Percentiles rank a stretch among this genome's conserved stretches.
These are phyloP conservation scores for Sistotremastrum niveocremeum DNA, from an alignment of 768 basidiomycete genomes.

Conservation along the genomic window DNA sequence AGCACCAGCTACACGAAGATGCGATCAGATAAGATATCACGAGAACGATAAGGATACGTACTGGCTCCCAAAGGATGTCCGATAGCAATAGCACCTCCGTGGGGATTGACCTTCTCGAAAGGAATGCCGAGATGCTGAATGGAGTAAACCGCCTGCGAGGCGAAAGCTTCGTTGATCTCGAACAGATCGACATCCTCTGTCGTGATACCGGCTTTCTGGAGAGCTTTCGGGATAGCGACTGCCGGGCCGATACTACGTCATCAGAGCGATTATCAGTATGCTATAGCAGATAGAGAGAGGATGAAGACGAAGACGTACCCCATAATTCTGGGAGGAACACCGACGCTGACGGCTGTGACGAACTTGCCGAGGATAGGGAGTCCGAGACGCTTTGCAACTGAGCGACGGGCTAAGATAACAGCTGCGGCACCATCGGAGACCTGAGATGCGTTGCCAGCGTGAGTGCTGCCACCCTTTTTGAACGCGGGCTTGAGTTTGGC, in stretches of 20 bases:
- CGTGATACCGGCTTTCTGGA: slow-evolving; percentile 52
- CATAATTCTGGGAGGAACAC: slow-evolving; percentile 75
- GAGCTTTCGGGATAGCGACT: slow-evolving; percentile 68
- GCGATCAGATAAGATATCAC: slow-evolving; percentile 8
- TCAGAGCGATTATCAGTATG: slow-evolving; percentile 5
- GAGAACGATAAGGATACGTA: slow-evolving; percentile 1
- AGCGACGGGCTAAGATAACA: slow-evolving; percentile 65
- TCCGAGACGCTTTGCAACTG: slow-evolving; percentile 64
- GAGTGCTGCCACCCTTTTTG: slow-evolving; percentile 74
- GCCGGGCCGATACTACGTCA: slow-evolving; percentile 47
- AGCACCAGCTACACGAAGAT: slow-evolving; percentile 36
- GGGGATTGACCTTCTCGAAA: slow-evolving; percentile 65
- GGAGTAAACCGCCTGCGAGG: slow-evolving; percentile 68
- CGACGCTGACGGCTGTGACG: slow-evolving; percentile 56
- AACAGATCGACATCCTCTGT: slow-evolving; percentile 64
- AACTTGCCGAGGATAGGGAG: slow-evolving; percentile 66
- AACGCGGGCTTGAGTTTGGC: slow-evolving; percentile 61
- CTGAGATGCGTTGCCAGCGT: slow-evolving; percentile 80
- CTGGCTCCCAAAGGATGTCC: slow-evolving; percentile 58
- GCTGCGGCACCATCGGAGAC: slow-evolving; percentile 78
- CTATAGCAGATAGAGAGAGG: slow-evolving; percentile 3
- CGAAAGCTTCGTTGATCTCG: slow-evolving; percentile 90
- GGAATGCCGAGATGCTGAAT: slow-evolving; percentile 51
- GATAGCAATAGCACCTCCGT: slow-evolving; percentile 83
- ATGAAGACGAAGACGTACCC: slow-evolving; percentile 20